Evolutionary conservation across 805 yeast genomes (phyloP).

Genomic region (Dipodascopsis uninucleata): DNA sequence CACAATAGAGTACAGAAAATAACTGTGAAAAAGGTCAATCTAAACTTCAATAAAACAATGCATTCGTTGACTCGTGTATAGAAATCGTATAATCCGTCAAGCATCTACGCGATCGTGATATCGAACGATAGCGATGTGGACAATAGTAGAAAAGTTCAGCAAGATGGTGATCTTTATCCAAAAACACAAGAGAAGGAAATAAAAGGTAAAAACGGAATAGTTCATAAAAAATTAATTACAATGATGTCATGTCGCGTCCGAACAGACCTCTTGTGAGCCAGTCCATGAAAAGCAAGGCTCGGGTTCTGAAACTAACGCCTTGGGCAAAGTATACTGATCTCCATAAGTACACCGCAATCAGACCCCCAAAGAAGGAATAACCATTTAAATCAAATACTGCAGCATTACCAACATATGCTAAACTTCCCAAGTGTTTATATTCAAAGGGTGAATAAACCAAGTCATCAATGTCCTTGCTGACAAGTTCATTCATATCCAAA

Average conservation of each 20-base stretch:
- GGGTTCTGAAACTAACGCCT: constrained; percentile 59
- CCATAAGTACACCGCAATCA: constrained; percentile 70
- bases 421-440: constrained; percentile 61
- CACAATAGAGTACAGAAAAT: too few species aligned
- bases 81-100: too few species aligned
- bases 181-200: too few species aligned
- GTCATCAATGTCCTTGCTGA: constrained; percentile 55
- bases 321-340: constrained; percentile 67
- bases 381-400: constrained; percentile 66
- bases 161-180: too few species aligned
- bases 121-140: too few species aligned
- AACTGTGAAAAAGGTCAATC: too few species aligned
- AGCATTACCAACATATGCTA: constrained; percentile 66
- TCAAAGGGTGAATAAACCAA: constrained; percentile 55
- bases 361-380: constrained; percentile 59
- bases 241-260: constrained; percentile 28
- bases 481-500: constrained; percentile 44
- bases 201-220: neutral
- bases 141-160: too few species aligned
- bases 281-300: constrained; percentile 61
- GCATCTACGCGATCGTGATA: too few species aligned
- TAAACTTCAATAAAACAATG: too few species aligned
- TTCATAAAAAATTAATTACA: too few species aligned
- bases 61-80: too few species aligned
- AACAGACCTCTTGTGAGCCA: constrained; percentile 48